Conservation (phyloP, 2,329 filamentous ascomycete species). For the Hypoxylon sp. region DNA sequence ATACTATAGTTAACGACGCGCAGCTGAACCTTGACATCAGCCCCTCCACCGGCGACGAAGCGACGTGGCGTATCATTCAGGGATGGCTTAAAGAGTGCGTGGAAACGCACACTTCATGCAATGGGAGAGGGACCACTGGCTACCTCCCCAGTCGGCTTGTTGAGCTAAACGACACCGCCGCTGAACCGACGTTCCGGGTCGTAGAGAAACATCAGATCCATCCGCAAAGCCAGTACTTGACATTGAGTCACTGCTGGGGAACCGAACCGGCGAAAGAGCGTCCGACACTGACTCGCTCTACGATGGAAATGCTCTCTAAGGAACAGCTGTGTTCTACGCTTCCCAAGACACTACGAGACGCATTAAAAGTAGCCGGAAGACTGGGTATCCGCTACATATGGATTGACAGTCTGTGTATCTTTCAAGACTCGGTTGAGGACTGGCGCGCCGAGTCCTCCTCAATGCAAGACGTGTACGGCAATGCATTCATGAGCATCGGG, state of each 20-base stretch:
- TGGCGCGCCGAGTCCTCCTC: constrained; percentile 20
- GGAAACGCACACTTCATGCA: background rate
- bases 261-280: background rate
- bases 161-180: background rate
- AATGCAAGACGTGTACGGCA: constrained; percentile 33
- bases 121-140: background rate
- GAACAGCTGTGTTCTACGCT: background rate
- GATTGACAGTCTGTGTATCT: constrained; percentile 24
- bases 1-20: background rate
- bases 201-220: background rate
- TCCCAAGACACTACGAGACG: constrained; percentile 8
- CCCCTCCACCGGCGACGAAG: background rate
- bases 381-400: constrained; percentile 22
- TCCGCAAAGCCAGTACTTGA: background rate
- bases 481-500: constrained; percentile 11
- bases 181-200: background rate
- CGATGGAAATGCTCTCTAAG: background rate
- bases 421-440: constrained; percentile 21
- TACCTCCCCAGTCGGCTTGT: background rate
- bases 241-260: background rate
- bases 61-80: background rate
- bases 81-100: background rate
- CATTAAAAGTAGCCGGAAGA: constrained; percentile 8
- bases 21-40: background rate
- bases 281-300: background rate